Percentiles rank a stretch among this genome's conserved stretches.
These are phyloP conservation scores for Neophaeococcomyces aloes DNA, from an alignment of 2,329 filamentous ascomycete genomes.

Conservation along the genomic window DNA sequence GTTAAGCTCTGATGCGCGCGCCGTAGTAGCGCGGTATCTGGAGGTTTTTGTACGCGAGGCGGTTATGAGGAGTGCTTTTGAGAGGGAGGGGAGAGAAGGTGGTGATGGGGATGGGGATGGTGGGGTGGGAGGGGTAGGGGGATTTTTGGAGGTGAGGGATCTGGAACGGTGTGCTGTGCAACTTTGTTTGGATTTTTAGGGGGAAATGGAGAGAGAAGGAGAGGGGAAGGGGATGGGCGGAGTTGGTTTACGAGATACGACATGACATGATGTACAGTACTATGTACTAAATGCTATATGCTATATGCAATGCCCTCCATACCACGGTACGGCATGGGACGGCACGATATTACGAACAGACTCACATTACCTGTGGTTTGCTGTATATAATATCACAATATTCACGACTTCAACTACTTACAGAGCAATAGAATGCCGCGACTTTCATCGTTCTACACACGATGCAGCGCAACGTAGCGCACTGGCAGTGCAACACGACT, in stretches of 20 bases:
- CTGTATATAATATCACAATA: too few relatives aligned
- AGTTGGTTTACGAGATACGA: background rate
- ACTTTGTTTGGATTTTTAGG: constrained; percentile 70
- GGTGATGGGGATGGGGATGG: constrained; percentile 23
- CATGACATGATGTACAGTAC: too few relatives aligned
- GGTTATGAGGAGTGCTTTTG: constrained; percentile 64
- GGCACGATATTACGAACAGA: too few relatives aligned
- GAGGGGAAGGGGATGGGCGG: background rate
- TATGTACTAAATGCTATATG: too few relatives aligned
- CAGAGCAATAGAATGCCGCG: too few relatives aligned
- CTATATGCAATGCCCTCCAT: too few relatives aligned
- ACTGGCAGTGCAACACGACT: too few relatives aligned
- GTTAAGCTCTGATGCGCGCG: constrained; percentile 67
- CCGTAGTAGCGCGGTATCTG: constrained; percentile 70
- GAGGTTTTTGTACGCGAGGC: constrained; percentile 87
- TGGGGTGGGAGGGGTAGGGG: constrained; percentile 20
- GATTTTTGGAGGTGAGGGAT: constrained; percentile 61
- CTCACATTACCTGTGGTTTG: too few relatives aligned
- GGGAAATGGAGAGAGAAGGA: background rate
- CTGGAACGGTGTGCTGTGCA: constrained; percentile 80
- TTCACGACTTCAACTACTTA: too few relatives aligned
- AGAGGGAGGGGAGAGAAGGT: constrained; percentile 41
- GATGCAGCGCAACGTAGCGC: too few relatives aligned
- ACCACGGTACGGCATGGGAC: too few relatives aligned
- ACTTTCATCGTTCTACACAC: too few relatives aligned